Conservation (phyloP, 2,329 filamentous ascomycete genomes). For the Dendrostoma leiphaemia region DNA sequence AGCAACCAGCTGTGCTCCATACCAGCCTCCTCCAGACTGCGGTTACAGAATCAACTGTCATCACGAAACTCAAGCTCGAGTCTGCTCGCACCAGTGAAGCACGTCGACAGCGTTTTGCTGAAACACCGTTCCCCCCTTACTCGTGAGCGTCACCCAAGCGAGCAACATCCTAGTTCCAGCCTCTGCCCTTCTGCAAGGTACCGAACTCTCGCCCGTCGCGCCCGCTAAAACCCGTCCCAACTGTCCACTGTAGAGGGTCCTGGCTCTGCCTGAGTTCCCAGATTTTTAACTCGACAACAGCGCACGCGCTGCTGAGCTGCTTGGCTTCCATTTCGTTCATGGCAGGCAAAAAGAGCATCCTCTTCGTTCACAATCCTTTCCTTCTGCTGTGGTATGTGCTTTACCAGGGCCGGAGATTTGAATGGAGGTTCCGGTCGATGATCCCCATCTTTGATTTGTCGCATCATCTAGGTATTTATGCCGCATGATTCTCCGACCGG, state of each 20-base stretch:
- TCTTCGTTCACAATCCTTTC: neutral
- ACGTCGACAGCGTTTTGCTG: neutral
- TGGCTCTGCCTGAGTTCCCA: too few species aligned
- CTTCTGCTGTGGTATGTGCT: neutral
- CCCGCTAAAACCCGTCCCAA: too few species aligned
- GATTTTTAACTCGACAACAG: too few species aligned
- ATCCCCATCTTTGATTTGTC: conserved; percentile 1
- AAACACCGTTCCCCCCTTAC: conserved; percentile 1
- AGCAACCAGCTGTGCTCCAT: neutral
- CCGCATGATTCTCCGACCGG: neutral
- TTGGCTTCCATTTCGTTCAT: neutral
- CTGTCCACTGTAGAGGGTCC: too few species aligned
- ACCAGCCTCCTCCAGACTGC: neutral
- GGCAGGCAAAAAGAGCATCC: neutral
- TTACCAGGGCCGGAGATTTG: conserved; percentile 12
- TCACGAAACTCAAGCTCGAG: neutral
- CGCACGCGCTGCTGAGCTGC: neutral
- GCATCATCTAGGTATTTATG: conserved; percentile 6
- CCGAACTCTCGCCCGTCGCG: neutral
- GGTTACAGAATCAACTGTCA: neutral
- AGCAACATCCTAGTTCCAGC: conserved; percentile 11
- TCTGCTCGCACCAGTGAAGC: neutral
- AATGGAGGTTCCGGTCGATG: neutral
- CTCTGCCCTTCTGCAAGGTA: neutral
- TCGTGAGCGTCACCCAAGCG: conserved; percentile 1